Percentiles rank a stretch among this genome's conserved stretches.
Conservation (phyloP, 2,329 filamentous ascomycete genomes). For the Daldinia sp. region DNA sequence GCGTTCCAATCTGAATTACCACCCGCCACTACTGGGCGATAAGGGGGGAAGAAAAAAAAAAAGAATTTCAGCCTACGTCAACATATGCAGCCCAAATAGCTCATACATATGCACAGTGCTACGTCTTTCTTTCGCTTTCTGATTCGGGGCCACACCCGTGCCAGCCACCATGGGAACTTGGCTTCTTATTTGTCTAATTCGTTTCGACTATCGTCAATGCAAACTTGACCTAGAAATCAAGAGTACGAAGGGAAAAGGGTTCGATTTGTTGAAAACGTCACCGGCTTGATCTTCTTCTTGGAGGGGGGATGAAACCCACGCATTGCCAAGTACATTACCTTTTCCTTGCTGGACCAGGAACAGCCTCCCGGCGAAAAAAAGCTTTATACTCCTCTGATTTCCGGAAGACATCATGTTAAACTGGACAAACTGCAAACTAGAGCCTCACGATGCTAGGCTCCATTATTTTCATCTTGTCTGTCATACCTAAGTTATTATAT, state of each 20-base stretch:
- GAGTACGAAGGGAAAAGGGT: slow-evolving; percentile 11
- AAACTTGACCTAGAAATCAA: slow-evolving; percentile 31
- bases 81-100: slow-evolving; percentile 42
- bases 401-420: slow-evolving; percentile 14
- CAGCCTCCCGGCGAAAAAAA: slow-evolving; percentile 21
- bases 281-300: slow-evolving; percentile 9
- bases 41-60: slow-evolving; percentile 15
- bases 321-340: slow-evolving; percentile 28
- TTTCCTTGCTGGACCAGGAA: slow-evolving; percentile 27
- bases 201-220: slow-evolving; percentile 32
- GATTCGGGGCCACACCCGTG: slow-evolving; percentile 31
- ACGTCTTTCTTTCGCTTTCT: slow-evolving; percentile 28
- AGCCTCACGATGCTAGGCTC: slow-evolving; percentile 30
- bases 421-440: slow-evolving; percentile 20
- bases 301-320: slow-evolving; percentile 22
- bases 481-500: slow-evolving; percentile 4
- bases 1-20: slow-evolving; percentile 29
- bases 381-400: slow-evolving; percentile 14
- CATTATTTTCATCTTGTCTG: slow-evolving; percentile 17
- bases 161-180: slow-evolving; percentile 26
- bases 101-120: slow-evolving; percentile 36
- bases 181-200: slow-evolving; percentile 35
- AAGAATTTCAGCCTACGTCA: slow-evolving; percentile 43
- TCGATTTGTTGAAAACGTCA: slow-evolving; percentile 32
- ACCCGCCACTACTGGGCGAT: slow-evolving; percentile 26